Evolutionary conservation across 2,329 filamentous ascomycete species (phyloP).

Genomic region (Fusarium sp.): DNA sequence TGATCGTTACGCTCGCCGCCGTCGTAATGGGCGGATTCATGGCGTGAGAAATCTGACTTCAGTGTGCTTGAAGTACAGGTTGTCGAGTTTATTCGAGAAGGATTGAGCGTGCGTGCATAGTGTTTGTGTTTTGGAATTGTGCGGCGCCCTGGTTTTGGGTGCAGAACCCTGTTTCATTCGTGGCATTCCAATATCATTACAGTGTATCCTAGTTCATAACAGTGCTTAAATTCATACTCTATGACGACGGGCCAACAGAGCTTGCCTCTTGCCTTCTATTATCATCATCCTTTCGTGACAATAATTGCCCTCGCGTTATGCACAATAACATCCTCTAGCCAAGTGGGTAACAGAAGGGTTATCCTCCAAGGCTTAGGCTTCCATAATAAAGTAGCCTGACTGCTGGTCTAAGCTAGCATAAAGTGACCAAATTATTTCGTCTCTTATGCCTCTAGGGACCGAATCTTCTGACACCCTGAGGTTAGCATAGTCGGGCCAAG

Average conservation of each 20-base stretch:
- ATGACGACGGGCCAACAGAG: conserved; percentile 10
- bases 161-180: neutral
- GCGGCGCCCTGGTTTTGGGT: neutral
- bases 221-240: conserved; percentile 21
- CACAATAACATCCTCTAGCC: neutral
- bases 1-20: conserved; percentile 46
- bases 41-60: conserved; percentile 31
- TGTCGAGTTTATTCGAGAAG: neutral
- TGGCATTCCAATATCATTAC: neutral
- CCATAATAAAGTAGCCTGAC: too few species aligned
- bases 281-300: neutral
- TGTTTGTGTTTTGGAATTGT: neutral
- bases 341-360: too few species aligned
- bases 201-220: conserved; percentile 4
- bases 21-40: conserved; percentile 46
- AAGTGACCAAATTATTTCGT: neutral
- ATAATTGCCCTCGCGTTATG: neutral
- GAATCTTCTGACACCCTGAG: too few species aligned
- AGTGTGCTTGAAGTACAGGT: neutral
- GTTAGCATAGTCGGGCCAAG: conserved; percentile 1
- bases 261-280: neutral
- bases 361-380: too few species aligned
- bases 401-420: too few species aligned
- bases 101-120: neutral
- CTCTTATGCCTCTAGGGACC: neutral